A percentile compares a stretch with the other conserved stretches of the same genome.
phyloP scores from a whole-genome alignment of 192 early-diverging fungal species.

The Podila epicladia region DNA sequence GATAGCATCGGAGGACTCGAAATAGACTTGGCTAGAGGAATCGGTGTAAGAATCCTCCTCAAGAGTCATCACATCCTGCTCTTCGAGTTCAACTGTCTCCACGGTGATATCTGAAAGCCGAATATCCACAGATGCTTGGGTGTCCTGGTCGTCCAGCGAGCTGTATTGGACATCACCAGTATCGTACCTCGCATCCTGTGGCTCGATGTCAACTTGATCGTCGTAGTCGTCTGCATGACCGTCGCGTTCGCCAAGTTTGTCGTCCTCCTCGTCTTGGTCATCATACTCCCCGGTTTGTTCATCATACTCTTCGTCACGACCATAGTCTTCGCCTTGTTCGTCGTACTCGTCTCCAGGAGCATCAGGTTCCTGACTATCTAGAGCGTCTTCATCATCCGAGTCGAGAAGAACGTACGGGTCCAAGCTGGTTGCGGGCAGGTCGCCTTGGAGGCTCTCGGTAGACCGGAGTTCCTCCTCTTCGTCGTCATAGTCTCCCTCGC shows the following conservation, averaged over 20 bases:
- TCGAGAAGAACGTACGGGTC: not conserved
- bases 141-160: no score
- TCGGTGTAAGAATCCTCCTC: no score
- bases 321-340: not conserved
- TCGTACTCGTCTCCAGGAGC: not conserved
- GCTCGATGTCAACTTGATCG: no score
- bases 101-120: no score
- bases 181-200: no score
- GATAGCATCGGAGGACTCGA: no score
- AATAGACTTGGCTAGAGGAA: no score
- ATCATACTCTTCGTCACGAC: not conserved
- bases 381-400: not conserved
- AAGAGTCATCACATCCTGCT: no score
- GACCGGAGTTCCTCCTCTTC: not conserved
- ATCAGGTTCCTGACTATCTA: not conserved
- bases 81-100: no score
- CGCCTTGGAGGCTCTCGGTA: not conserved
- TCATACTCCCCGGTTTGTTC: conserved; percentile 3
- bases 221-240: not conserved
- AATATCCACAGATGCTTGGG: no score
- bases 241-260: not conserved
- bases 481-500: not conserved
- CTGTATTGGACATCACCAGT: no score
- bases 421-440: not conserved
- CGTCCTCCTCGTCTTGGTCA: conserved; percentile 13